A percentile compares a stretch with the other conserved stretches of the same genome.
Conservation (phyloP, 202 grass and related monocot genomes). For the Carex sylvatica region DNA sequence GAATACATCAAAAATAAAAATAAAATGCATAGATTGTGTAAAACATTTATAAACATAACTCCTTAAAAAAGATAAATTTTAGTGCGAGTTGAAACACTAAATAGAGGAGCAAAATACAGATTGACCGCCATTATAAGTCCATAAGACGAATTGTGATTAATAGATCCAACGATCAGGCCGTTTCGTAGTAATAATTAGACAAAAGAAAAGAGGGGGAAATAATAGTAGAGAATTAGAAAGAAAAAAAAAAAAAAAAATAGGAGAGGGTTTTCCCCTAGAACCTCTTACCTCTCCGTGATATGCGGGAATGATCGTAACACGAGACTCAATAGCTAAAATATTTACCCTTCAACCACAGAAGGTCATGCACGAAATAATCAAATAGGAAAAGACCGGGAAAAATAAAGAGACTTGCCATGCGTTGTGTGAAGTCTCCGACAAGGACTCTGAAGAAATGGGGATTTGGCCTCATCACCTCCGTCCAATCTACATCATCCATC, state of each 20-base stretch:
- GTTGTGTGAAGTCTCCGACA: constrained; percentile 43
- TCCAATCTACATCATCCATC: constrained; percentile 19
- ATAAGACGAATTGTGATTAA: not conserved
- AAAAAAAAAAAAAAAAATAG: no score
- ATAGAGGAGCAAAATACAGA: not conserved
- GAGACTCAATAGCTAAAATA: not conserved
- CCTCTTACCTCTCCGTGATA: not conserved
- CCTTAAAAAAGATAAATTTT: not conserved
- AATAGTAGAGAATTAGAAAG: not conserved
- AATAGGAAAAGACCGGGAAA: not conserved
- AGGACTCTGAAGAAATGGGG: constrained; percentile 68
- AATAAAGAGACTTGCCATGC: constrained; percentile 42
- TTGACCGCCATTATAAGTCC: not conserved
- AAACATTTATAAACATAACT: no score
- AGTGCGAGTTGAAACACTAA: not conserved
- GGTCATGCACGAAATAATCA: not conserved
- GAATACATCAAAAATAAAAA: not conserved
- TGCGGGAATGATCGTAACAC: not conserved
- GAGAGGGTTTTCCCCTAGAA: not conserved
- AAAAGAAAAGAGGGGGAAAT: not conserved
- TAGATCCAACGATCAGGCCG: not conserved
- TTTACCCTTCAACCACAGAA: not conserved
- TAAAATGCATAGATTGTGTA: not conserved
- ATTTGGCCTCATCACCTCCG: constrained; percentile 32
- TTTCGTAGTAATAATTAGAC: not conserved